A percentile compares a stretch with the other conserved stretches of the same genome.
phyloP scores from a whole-genome alignment of 2,329 filamentous ascomycete genomes.

The Trichoderma aggressivum region DNA sequence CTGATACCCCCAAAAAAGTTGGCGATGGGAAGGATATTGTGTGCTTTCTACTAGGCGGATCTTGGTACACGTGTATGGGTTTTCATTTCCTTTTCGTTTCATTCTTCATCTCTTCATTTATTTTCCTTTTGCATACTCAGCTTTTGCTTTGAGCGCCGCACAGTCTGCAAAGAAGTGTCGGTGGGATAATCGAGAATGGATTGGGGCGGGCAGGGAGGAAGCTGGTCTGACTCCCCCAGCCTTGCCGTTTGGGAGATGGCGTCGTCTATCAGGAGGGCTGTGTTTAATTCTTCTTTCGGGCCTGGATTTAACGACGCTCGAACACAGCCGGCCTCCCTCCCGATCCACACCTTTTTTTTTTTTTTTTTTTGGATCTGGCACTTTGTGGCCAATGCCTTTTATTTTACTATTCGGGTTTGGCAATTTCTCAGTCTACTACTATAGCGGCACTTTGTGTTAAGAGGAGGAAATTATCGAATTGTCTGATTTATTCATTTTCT shows the following conservation, averaged over 20 bases:
- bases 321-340: neutral
- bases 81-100: neutral
- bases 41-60: conserved; percentile 21
- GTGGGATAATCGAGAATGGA: conserved; percentile 8
- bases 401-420: neutral
- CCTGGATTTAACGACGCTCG: neutral
- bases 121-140: neutral
- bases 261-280: neutral
- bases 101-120: neutral
- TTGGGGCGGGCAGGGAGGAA: neutral
- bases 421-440: neutral
- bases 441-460: conserved; percentile 22
- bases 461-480: conserved; percentile 24
- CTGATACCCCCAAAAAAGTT: conserved; percentile 38
- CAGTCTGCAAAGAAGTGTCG: neutral
- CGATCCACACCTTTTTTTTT: neutral
- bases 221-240: conserved; percentile 5
- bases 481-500: neutral
- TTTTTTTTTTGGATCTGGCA: neutral
- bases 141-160: neutral
- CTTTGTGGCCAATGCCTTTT: neutral
- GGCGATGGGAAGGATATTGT: conserved; percentile 25
- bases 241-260: conserved; percentile 8
- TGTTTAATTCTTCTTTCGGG: neutral
- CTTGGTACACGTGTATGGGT: conserved; percentile 14